Percentiles rank a stretch among this genome's conserved stretches.
Evolutionary conservation across 805 yeast genomes (phyloP).

Genomic region (Hanseniaspora vineae): DNA sequence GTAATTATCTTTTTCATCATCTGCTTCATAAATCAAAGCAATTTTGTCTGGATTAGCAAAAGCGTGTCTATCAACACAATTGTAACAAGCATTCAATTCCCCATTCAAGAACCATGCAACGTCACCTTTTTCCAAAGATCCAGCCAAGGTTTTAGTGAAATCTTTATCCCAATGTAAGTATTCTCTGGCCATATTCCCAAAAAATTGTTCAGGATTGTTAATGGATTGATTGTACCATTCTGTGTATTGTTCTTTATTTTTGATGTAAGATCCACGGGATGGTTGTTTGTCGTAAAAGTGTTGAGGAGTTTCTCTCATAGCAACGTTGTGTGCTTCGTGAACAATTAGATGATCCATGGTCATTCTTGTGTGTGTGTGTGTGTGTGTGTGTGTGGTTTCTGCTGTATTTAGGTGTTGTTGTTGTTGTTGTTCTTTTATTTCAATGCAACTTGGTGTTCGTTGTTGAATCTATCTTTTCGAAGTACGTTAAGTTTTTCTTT

Average conservation of each 20-base stretch:
- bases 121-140: conserved; percentile 63
- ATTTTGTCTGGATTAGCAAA: conserved; percentile 71
- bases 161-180: conserved; percentile 69
- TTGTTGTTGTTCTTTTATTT: neutral
- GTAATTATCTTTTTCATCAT: conserved; percentile 64
- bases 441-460: neutral
- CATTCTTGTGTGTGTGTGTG: conserved; percentile 6
- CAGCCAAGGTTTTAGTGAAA: conserved; percentile 36
- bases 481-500: neutral
- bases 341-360: conserved; percentile 25
- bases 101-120: conserved; percentile 93
- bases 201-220: conserved; percentile 69
- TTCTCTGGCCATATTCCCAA: conserved; percentile 65
- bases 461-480: too few species aligned
- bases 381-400: too few species aligned
- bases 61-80: conserved; percentile 95
- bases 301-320: conserved; percentile 24
- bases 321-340: conserved; percentile 28
- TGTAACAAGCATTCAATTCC: conserved; percentile 82
- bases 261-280: conserved; percentile 31
- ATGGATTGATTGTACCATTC: conserved; percentile 67
- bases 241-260: conserved; percentile 55
- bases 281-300: conserved; percentile 30
- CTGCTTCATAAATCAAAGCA: conserved; percentile 88
- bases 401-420: neutral